Percentiles rank a stretch among this genome's conserved stretches.
These are phyloP conservation scores for Coemansia guatemalensis DNA, from an alignment of 192 early-diverging fungal genomes.

Conservation along the genomic window DNA sequence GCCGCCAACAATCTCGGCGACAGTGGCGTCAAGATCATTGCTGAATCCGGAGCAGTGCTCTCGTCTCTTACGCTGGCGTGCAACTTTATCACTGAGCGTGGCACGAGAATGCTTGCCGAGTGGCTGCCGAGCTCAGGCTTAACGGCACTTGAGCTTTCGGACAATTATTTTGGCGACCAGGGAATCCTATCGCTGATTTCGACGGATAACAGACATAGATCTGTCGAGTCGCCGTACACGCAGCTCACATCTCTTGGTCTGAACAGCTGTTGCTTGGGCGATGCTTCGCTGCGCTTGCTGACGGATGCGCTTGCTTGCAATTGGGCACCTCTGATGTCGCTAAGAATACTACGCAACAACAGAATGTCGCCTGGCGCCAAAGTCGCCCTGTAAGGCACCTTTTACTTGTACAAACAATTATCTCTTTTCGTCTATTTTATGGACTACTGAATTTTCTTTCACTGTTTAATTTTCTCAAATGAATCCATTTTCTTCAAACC, in stretches of 20 bases:
- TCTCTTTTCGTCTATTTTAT: not conserved
- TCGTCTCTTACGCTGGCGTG: constrained; percentile 44
- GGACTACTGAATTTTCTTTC: too few species aligned
- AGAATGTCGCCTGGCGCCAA: constrained; percentile 41
- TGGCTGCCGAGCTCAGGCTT: constrained; percentile 43
- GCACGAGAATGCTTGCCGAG: constrained; percentile 31
- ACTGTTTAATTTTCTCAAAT: too few species aligned
- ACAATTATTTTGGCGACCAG: constrained; percentile 54
- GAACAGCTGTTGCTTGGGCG: constrained; percentile 51
- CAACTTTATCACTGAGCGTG: constrained; percentile 52
- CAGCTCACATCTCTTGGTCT: constrained; percentile 34
- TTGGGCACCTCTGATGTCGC: constrained; percentile 43
- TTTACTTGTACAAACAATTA: constrained; percentile 17
- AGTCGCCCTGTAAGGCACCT: constrained; percentile 11
- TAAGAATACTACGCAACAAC: constrained; percentile 48
- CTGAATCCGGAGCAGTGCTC: constrained; percentile 24
- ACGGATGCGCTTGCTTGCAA: constrained; percentile 26
- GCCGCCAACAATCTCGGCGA: constrained; percentile 50
- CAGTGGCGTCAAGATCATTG: constrained; percentile 29
- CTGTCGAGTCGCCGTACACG: constrained; percentile 5
- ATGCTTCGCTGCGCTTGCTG: constrained; percentile 41
- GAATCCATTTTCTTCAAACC: too few species aligned
- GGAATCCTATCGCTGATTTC: constrained; percentile 33
- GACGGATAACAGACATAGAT: not conserved
- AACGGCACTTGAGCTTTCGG: constrained; percentile 33